Conservation (phyloP, 345 rosid genomes). For the Pugionium dolabratum region DNA sequence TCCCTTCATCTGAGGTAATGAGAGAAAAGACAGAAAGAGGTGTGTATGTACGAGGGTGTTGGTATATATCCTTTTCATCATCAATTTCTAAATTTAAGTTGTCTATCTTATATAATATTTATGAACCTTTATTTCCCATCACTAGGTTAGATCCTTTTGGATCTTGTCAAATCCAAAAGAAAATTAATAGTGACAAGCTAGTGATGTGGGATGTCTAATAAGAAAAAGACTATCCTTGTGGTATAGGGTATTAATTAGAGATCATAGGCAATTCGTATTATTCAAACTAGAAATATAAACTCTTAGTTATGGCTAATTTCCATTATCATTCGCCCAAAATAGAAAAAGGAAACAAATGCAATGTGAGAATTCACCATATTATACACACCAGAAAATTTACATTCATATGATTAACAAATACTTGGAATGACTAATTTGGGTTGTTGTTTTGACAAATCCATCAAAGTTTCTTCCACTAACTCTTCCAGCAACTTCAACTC, state of each 20-base stretch:
- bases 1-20: constrained; percentile 29
- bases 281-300: no score
- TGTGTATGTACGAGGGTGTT: constrained; percentile 25
- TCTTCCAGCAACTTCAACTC: constrained; percentile 75
- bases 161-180: constrained; percentile 26
- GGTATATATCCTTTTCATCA: constrained; percentile 34
- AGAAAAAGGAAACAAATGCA: background rate
- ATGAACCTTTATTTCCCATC: background rate
- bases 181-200: constrained; percentile 26
- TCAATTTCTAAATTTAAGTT: background rate
- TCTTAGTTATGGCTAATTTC: no score
- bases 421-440: constrained; percentile 13
- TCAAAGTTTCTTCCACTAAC: constrained; percentile 72
- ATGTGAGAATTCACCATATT: constrained; percentile 20
- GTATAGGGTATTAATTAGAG: background rate
- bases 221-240: constrained; percentile 5
- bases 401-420: constrained; percentile 22
- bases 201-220: constrained; percentile 16
- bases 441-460: constrained; percentile 44
- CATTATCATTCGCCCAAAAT: constrained; percentile 29
- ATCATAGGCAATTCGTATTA: background rate
- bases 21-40: constrained; percentile 11
- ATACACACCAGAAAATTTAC: constrained; percentile 33
- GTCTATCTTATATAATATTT: no score
- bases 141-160: constrained; percentile 28